Evolutionary conservation across 768 basidiomycete genomes (phyloP).

Genomic region (Phallus indusiatus): DNA sequence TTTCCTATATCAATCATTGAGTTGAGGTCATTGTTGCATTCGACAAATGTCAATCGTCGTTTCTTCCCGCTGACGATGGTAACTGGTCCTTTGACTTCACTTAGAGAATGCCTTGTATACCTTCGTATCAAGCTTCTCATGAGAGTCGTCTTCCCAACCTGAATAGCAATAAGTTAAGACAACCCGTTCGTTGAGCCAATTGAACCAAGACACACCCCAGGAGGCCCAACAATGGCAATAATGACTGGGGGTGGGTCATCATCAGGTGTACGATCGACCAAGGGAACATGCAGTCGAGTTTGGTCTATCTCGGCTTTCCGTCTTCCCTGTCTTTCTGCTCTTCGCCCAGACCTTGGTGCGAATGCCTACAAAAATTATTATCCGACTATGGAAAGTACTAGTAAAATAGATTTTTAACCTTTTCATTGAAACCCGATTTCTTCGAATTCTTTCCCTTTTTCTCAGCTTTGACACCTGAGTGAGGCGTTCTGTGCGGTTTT

Average conservation of each 20-base stretch:
- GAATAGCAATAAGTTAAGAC: neutral
- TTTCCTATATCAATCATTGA: conserved; percentile 99
- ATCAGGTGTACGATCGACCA: conserved; percentile 90
- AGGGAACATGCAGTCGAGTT: conserved; percentile 89
- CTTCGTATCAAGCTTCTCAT: conserved; percentile 85
- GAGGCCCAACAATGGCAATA: conserved; percentile 90
- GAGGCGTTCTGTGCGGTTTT: conserved; percentile 72
- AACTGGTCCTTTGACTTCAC: conserved; percentile 85
- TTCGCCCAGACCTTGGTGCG: conserved; percentile 81
- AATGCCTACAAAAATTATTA: conserved; percentile 54
- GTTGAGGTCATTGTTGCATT: conserved; percentile 95
- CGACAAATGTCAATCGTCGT: conserved; percentile 87
- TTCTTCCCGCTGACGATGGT: conserved; percentile 94
- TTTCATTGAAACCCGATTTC: conserved; percentile 80
- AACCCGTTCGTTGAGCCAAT: neutral
- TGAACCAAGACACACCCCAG: conserved; percentile 55
- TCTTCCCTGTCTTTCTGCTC: conserved; percentile 82
- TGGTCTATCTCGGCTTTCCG: conserved; percentile 91
- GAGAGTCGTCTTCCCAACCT: conserved; percentile 87
- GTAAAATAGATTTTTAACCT: conserved; percentile 38
- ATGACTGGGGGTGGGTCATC: conserved; percentile 88
- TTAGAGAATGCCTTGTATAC: conserved; percentile 89
- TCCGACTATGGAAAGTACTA: neutral
- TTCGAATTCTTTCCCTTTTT: conserved; percentile 74
- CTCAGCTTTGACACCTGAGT: conserved; percentile 61